A percentile compares a stretch with the other conserved stretches of the same genome.
Conservation (phyloP, 2,329 filamentous ascomycete species). For the Fusarium sp. region DNA sequence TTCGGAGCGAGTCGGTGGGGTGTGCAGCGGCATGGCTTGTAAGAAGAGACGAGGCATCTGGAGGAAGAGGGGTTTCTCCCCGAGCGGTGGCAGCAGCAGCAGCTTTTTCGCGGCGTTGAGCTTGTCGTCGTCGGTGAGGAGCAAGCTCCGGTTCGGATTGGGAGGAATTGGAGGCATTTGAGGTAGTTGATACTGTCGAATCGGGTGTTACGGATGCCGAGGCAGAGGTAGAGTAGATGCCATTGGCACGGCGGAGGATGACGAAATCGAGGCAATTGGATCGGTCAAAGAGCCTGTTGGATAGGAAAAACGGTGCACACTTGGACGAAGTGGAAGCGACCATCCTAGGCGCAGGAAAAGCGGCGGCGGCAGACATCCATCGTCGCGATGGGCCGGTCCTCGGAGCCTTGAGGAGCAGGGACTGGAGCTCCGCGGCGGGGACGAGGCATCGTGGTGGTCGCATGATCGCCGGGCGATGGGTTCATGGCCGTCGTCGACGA, state of each 20-base stretch:
- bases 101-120: constrained; percentile 42
- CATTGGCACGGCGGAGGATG: constrained; percentile 44
- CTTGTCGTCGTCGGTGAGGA: constrained; percentile 52
- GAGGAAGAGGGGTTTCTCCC: constrained; percentile 52
- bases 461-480: constrained; percentile 47
- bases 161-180: constrained; percentile 35
- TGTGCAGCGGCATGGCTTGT: constrained; percentile 63
- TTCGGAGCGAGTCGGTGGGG: constrained; percentile 65
- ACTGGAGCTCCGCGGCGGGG: constrained; percentile 45
- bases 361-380: constrained; percentile 48
- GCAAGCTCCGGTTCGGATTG: constrained; percentile 41
- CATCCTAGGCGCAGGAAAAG: constrained; percentile 41
- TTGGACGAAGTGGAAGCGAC: constrained; percentile 31
- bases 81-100: constrained; percentile 30
- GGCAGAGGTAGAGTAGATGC: constrained; percentile 45
- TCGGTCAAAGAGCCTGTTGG: constrained; percentile 52
- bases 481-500: constrained; percentile 45
- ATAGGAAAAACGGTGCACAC: constrained; percentile 49
- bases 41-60: constrained; percentile 67
- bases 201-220: constrained; percentile 25
- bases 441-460: constrained; percentile 49
- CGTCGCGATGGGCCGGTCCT: constrained; percentile 29
- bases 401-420: constrained; percentile 37
- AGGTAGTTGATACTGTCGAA: constrained; percentile 32
- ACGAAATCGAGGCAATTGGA: constrained; percentile 53